Conservation (phyloP, 805 yeast genomes). For the Starmerella bombi region DNA sequence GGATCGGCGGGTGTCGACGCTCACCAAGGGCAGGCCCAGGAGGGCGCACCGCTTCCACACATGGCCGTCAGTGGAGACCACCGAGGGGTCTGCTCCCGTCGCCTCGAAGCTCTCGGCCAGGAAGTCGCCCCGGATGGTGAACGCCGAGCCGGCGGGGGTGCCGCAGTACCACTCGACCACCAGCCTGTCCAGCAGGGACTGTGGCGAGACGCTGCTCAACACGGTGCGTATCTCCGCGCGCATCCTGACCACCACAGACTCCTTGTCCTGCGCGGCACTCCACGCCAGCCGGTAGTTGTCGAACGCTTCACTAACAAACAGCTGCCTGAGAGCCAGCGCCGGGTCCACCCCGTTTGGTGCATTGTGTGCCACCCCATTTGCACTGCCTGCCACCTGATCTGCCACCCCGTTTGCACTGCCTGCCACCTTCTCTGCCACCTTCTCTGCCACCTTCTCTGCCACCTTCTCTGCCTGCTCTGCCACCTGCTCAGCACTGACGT, state of each 20-base stretch:
- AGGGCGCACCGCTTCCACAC: conserved; percentile 18
- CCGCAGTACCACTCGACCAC: conserved; percentile 6
- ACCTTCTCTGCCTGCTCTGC: not conserved
- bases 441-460: not conserved
- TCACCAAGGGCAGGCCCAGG: conserved; percentile 15
- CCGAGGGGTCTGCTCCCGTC: not conserved
- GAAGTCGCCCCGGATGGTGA: conserved; percentile 4
- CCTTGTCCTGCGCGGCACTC: conserved; percentile 3
- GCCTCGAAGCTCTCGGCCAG: conserved; percentile 7
- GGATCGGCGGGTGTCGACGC: conserved; percentile 7
- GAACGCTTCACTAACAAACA: conserved; percentile 3
- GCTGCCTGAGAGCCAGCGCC: not conserved
- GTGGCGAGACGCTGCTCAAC: not conserved
- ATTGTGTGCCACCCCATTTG: not conserved
- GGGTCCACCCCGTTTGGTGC: not conserved
- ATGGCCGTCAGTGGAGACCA: conserved; percentile 2
- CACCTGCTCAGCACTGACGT: not conserved
- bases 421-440: not conserved
- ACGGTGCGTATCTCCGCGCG: conserved; percentile 2
- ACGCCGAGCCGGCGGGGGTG: not conserved
- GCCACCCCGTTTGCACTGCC: not conserved
- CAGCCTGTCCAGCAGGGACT: conserved; percentile 4
- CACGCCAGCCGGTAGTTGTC: conserved; percentile 5
- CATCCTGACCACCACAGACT: conserved; percentile 1
- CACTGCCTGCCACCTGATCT: not conserved